Evolutionary conservation across 1,284 basidiomycete genomes (phyloP), one percentile per base, ranked within the genome.

Genomic region (Cutaneotrichosporon sp.): DNA sequence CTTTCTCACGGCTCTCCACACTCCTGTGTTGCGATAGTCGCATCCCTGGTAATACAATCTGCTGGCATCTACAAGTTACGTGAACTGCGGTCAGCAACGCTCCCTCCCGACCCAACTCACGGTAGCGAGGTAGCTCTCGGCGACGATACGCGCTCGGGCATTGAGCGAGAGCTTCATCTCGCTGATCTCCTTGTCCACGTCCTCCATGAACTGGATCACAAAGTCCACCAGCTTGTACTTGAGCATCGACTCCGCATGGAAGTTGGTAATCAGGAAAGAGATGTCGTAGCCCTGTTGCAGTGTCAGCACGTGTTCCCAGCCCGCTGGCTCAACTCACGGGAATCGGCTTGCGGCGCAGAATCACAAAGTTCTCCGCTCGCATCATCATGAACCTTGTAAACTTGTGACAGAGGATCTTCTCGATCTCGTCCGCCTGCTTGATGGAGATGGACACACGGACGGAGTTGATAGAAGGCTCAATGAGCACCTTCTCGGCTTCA

Each of bases 181-280:
- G n/a, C 75, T 77, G 51, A 80, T 79, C 66, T 80, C 79, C 67
- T 78, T 77, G 68, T 79, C 78, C 27, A 97, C 92, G 66, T 97
- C 92, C 71, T 97, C 92, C 93, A 97, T 97, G 72, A 97, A 97
- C 87, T 98, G 90, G 63, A 97, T 97, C 76, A 99, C 96, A 77
- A 99, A 99, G 77, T 99, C 96, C 39, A 99, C 96, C 51, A 99
- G 86, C 79, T 97, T 98, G 77, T 98, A 93, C 78, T 98, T 98
- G 63, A 97, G 80, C 92, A 99, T 96, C 3, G 88, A 89, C 72
- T 98, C 94, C 22, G 91, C 84, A 73, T 98, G 92, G 59, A 86
- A 86, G 76, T 97, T 97, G 53, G 96, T 97, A 72, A 99, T 96
- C 60, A 99, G 79, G 81, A 99, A 99, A 6, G 90, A 94, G 62